Conservation (phyloP, 2,329 filamentous ascomycete species). For the Phyllachora maydis region DNA sequence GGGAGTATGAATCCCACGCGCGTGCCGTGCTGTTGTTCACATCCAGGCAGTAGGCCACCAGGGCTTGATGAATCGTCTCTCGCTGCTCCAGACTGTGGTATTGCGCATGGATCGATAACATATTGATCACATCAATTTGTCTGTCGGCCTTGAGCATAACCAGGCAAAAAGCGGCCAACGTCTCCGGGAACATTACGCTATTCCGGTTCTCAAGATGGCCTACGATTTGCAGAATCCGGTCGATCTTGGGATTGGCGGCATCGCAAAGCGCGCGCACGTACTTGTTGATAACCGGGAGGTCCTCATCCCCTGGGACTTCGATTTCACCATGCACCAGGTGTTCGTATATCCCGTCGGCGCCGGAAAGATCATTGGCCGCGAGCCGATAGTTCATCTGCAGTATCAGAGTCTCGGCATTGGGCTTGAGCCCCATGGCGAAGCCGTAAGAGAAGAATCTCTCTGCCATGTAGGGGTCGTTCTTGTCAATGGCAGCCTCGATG, state of each 20-base stretch:
- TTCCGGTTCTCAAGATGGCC: conserved; percentile 52
- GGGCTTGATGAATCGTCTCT: conserved; percentile 38
- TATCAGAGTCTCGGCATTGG: conserved; percentile 50
- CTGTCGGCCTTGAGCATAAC: conserved; percentile 60
- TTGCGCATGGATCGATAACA: conserved; percentile 56
- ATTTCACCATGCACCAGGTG: conserved; percentile 29
- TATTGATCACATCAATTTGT: conserved; percentile 58
- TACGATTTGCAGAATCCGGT: conserved; percentile 51
- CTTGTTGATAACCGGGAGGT: conserved; percentile 45
- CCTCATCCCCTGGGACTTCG: conserved; percentile 22
- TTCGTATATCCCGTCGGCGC: conserved; percentile 42
- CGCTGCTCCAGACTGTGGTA: conserved; percentile 53
- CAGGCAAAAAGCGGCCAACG: conserved; percentile 51
- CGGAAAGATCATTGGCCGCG: conserved; percentile 50
- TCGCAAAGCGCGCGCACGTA: conserved; percentile 51
- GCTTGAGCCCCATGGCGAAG: conserved; percentile 38
- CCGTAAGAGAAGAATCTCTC: conserved; percentile 53
- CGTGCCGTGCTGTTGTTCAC: conserved; percentile 37
- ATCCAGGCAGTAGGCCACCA: conserved; percentile 50
- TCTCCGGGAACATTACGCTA: conserved; percentile 50
- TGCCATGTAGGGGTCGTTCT: conserved; percentile 48
- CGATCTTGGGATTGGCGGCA: conserved; percentile 39
- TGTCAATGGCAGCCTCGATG: conserved; percentile 50
- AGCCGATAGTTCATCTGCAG: conserved; percentile 60
- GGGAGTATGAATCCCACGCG: conserved; percentile 43